Evolutionary conservation across 2,329 filamentous ascomycete genomes (phyloP), one percentile per base, ranked within the genome.

Genomic region (Ophiostoma pallidulum): DNA sequence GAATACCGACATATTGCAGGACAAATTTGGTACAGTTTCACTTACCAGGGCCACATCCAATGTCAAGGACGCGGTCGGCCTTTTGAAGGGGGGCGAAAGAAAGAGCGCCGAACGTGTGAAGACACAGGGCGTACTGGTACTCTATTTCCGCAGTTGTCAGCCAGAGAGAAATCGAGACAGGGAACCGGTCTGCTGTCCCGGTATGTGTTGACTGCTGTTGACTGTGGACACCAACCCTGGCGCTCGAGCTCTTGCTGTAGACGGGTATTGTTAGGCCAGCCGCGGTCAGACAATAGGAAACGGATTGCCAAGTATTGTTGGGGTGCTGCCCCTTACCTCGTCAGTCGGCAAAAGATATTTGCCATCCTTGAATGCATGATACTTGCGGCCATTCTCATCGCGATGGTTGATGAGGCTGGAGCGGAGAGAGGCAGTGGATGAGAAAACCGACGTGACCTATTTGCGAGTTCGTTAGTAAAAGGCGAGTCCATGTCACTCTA

Each of bases 21-120:
- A 10, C 24, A 6, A 5, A 5, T 28, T 6, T 5, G 10, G 24
- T 28, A 28, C 5, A 28, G 24, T 28, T 28, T 28, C 24, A 5
- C 13, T 46, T 66, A 49, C 70, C 71, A 8, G 70, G 71, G 9
- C 72, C 72, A 4, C 72, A 75, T 2, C 72, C 73, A 16, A 75
- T 60, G 53, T 75, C 73, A n/a, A 75, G 59, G 18, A 68, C 66
- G 28, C 67, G 60, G 43, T 65, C 64, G 0, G 65, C 62, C 12
- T 64, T 61, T 4, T 62, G 54, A 14, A 74, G 53, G 0, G 72
- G 72, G 3, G 72, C 66, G 41, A 71, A 64, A 53, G 64, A 66
- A 36, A 62, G 63, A 35, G 69, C 68, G 41, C 63, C 63, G 46
- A 71, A 68, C 0, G 67, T 68, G 49, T 71, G 57, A 5, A 64